Base-by-base conservation (phyloP, 2,329 filamentous ascomycete genomes). In the Exophiala lecanii-corni region DNA sequence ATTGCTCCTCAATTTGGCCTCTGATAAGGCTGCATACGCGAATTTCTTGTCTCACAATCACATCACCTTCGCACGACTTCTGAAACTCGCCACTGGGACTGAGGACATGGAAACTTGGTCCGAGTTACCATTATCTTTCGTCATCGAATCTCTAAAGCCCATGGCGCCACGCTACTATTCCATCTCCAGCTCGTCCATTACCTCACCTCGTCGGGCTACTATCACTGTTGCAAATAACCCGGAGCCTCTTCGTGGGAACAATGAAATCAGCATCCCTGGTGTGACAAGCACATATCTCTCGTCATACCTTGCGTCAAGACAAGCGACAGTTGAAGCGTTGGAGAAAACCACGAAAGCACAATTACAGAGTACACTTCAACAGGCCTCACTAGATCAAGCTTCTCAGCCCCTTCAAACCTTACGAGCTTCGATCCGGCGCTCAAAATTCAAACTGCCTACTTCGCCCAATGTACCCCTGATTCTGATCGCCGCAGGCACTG, bases 1-100 rank as follows among this genome's bases (percentile, higher is more conserved):
- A 31, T 86, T 92, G 64, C 84, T 95, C 76, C 76, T 76, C 54
- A 84, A 82, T 60, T 79, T 95, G 21, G 89, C 88, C 54, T 79
- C 75, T 53, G 86, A 94, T 69, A 94, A 89, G 68, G 85, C 89
- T 43, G 84, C 86, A 58, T 95, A 95, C 73, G 79, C 86, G 39
- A 74, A 83, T 36, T 83, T 88, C 66, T 80, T 92, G 46, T 13
- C 57, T 3, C 39, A 50, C 5, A 54, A 68, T 20, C 56, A 54
- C 2, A 46, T 68, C 21, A 57, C 45, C 49, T 16, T 55, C 57
- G 12, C 48, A 57, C 13, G 60, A 60, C 33, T 44, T 49, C 21
- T 57, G 50, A 6, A 49, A 55, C 30, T 64, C 61, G 45, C 50
- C 55, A n/a, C 62, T 59, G 28, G 26, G 13, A 13, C 47, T 15